Conservation (phyloP, 306 rosid species). For the Macrotyloma uniflorum region DNA sequence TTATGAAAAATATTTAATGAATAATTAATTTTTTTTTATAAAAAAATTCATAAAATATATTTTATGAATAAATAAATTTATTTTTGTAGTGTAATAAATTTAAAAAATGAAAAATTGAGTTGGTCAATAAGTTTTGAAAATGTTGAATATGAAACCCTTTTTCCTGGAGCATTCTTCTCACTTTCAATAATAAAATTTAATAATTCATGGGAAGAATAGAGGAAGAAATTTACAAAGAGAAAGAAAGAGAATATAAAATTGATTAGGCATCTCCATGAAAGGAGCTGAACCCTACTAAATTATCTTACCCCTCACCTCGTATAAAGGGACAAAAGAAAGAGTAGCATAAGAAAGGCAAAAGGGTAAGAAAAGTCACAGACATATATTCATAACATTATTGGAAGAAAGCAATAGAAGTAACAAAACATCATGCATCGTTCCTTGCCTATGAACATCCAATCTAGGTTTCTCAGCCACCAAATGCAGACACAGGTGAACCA, state of each 20-base stretch:
- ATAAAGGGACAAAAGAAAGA: neutral
- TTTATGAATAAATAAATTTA: too few relatives aligned
- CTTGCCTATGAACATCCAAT: slow-evolving; percentile 30
- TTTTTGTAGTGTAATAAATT: too few relatives aligned
- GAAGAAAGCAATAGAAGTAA: neutral
- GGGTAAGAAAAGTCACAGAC: too few relatives aligned
- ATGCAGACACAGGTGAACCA: slow-evolving; percentile 13
- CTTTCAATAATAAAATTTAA: too few relatives aligned
- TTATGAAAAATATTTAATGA: too few relatives aligned
- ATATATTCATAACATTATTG: neutral
- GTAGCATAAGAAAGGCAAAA: neutral
- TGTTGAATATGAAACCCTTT: too few relatives aligned
- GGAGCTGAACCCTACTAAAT: neutral
- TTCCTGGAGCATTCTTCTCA: too few relatives aligned
- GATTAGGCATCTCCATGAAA: neutral
- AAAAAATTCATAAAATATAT: too few relatives aligned
- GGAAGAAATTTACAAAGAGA: neutral
- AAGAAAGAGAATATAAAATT: neutral
- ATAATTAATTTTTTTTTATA: too few relatives aligned
- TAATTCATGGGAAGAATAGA: neutral
- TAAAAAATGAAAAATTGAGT: too few relatives aligned
- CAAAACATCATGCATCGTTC: slow-evolving; percentile 32
- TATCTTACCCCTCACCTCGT: neutral
- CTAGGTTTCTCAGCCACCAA: slow-evolving; percentile 30
- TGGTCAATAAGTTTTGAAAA: too few relatives aligned